Conservation (phyloP, 495 filamentous ascomycete species). For the Thermothielavioides terrestris region DNA sequence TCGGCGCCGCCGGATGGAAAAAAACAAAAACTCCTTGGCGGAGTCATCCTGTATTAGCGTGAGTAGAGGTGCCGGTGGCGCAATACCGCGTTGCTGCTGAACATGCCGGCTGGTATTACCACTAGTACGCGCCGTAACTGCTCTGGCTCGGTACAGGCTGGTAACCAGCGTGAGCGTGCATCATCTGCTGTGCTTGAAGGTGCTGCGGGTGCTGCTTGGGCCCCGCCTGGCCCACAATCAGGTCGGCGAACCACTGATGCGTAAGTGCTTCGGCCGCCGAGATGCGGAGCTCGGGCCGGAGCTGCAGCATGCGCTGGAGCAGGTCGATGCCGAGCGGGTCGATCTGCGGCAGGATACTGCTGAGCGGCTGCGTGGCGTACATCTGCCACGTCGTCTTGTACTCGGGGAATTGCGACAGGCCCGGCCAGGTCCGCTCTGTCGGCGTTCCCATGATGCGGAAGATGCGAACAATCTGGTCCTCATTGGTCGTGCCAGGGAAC, state of each 20-base stretch:
- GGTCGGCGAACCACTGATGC: conserved; percentile 76
- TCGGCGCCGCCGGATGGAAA: not conserved
- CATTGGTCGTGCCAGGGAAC: conserved; percentile 92
- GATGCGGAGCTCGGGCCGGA: conserved; percentile 86
- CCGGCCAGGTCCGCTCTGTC: conserved; percentile 85
- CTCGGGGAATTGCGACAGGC: conserved; percentile 81
- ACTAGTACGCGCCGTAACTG: conserved; percentile 26
- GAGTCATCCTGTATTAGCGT: too few relatives aligned
- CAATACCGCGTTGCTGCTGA: too few relatives aligned
- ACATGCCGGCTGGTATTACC: not conserved
- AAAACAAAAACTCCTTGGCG: too few relatives aligned
- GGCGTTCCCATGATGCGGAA: conserved; percentile 97
- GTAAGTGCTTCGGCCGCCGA: conserved; percentile 73
- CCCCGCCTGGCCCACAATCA: conserved; percentile 32
- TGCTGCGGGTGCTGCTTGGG: conserved; percentile 31
- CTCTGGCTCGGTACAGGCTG: conserved; percentile 24
- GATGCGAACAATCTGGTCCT: conserved; percentile 90
- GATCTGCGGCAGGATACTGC: conserved; percentile 79
- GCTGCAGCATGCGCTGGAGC: conserved; percentile 79
- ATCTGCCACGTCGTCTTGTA: conserved; percentile 92
- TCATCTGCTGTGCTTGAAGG: conserved; percentile 21
- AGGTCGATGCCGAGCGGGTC: conserved; percentile 80
- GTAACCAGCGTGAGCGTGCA: conserved; percentile 25
- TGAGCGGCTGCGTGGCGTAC: conserved; percentile 87
- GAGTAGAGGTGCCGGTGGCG: too few relatives aligned